Evolutionary conservation across 805 yeast genomes (phyloP), one percentile per base, ranked within the genome.

Genomic region (Teunomyces lycoperdinae): DNA sequence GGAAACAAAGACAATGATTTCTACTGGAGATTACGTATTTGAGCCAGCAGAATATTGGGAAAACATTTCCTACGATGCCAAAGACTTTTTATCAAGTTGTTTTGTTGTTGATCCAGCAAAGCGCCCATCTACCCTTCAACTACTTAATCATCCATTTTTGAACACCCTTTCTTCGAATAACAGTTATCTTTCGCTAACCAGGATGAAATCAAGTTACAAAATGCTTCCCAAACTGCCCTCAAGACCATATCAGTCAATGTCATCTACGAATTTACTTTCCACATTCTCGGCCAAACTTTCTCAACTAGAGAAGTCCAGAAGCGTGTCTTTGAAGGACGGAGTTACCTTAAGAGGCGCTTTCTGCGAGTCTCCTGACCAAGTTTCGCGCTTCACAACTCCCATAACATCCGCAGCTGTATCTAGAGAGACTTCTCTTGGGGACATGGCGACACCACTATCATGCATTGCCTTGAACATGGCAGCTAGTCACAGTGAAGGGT

Each of bases 1-100:
- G 1, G 90, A 85, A 58, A 87, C 89, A 9, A 73, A 76, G 55
- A 76, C 80, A 35, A 87, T 88, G 31, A 84, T 85, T n/a, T 48
- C 59, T 17, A 68, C 61, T 10, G 81, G 77, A n/a, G 85, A 85
- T 50, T 84, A 71, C 57, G 68, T 71, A 47, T 81, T 81, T 53
- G 85, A 81, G 50, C 87, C 87, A n/a, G 77, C 72, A 4, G 78
- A 75, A 52, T 75, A 79, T 58, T 78, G 86, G 84, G 63, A 60
- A 24, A 71, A 73, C 45, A 75, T 81, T 17, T 72, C 82, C 13
- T 57, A 60, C 3, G 67, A 68, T n/a, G 85, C 87, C 38, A 77
- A 78, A 62, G 79, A 79, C 50, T 84, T 86, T 54, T 69, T 85
- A n/a, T 56, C 64, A 9, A 54, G 63, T 26, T 85, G 91, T 58